Percentiles rank a stretch among this genome's conserved stretches.
These are phyloP conservation scores for Ustanciosporium gigantosporum DNA, from an alignment of 1,284 basidiomycete species.

Conservation along the genomic window DNA sequence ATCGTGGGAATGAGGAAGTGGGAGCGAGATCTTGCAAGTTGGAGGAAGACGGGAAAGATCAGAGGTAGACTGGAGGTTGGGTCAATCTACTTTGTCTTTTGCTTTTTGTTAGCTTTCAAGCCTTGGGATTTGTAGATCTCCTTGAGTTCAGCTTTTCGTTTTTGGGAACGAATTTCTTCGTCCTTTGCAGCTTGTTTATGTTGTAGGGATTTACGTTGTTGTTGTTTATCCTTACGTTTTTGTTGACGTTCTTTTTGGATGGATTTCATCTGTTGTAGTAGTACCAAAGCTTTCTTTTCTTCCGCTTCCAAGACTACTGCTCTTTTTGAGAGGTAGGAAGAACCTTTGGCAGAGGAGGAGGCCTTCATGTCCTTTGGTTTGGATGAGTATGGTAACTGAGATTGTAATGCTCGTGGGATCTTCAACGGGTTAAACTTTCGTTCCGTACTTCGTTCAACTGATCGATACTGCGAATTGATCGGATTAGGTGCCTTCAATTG, in stretches of 20 bases:
- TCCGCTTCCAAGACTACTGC: conserved; percentile 93
- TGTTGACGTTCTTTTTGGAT: conserved; percentile 86
- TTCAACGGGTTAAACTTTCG: conserved; percentile 90
- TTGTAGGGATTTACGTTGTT: conserved; percentile 24
- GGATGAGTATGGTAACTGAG: conserved; percentile 83
- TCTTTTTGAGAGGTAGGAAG: conserved; percentile 65
- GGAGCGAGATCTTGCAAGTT: too few relatives aligned
- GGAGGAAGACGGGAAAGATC: too few relatives aligned
- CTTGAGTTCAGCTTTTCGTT: conserved; percentile 55
- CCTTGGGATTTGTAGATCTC: conserved; percentile 50
- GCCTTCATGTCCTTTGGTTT: conserved; percentile 84
- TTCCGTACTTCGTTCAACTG: conserved; percentile 67
- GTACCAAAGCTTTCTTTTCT: conserved; percentile 87
- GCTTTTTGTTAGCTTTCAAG: conserved; percentile 48
- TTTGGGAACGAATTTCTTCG: conserved; percentile 31
- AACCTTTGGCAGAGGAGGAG: conserved; percentile 65
- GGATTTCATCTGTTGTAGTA: conserved; percentile 92
- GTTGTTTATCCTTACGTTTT: conserved; percentile 67
- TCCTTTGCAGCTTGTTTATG: conserved; percentile 33
- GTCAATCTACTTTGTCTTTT: conserved; percentile 36
- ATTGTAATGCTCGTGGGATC: conserved; percentile 85
- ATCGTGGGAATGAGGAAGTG: too few relatives aligned
- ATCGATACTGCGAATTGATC: conserved; percentile 85
- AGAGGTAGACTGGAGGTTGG: too few relatives aligned
- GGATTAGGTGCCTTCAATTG: conserved; percentile 77